These are phyloP conservation scores for Pythium myriotylum DNA, from an alignment of 352 stramenopile genomes.

Conservation along the genomic window DNA sequence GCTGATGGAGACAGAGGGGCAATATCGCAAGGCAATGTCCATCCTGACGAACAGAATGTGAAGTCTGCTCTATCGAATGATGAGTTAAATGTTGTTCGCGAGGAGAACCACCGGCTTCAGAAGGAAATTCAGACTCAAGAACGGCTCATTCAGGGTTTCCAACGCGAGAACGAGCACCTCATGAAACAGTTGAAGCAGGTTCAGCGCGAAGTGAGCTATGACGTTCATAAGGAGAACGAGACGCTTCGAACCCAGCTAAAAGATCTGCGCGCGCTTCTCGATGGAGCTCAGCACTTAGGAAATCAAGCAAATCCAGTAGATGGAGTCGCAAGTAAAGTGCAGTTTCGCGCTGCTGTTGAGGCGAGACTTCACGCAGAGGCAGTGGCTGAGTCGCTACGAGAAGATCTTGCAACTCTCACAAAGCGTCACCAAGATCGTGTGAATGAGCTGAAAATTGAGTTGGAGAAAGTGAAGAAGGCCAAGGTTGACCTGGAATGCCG, in stretches of 20 bases:
- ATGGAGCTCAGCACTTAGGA: conserved; percentile 1
- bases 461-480: conserved; percentile 80
- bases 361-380: conserved; percentile 65
- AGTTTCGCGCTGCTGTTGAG: conserved; percentile 62
- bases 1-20: too few species aligned
- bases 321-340: conserved; percentile 34
- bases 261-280: conserved; percentile 37
- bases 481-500: conserved; percentile 79
- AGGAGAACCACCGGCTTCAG: conserved; percentile 14
- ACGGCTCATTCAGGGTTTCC: conserved; percentile 73
- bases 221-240: conserved; percentile 80
- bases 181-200: conserved; percentile 79
- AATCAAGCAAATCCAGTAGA: conserved; percentile 11
- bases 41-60: background rate
- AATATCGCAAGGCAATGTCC: background rate
- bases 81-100: background rate
- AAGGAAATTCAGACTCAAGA: conserved; percentile 55
- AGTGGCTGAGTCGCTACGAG: conserved; percentile 47
- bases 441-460: conserved; percentile 70
- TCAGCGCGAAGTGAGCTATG: conserved; percentile 60
- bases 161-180: conserved; percentile 82
- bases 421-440: conserved; percentile 50
- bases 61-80: background rate
- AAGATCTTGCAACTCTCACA: conserved; percentile 50
- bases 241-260: conserved; percentile 52